phyloP scores from a whole-genome alignment of 306 rosid species.

The Mimosa bimucronata region DNA sequence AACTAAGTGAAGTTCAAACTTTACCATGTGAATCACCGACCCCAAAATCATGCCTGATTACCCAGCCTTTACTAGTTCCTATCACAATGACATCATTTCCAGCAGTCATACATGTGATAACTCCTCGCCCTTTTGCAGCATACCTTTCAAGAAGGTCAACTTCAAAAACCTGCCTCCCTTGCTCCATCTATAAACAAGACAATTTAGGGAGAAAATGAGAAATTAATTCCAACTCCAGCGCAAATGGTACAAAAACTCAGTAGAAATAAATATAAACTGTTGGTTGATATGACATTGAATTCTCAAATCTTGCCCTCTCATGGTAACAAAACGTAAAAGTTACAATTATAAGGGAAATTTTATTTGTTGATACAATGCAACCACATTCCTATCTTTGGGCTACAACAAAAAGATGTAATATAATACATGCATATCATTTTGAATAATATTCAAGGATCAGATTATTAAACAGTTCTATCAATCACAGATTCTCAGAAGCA shows the following conservation, averaged over 20 bases:
- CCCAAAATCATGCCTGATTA: conserved; percentile 93
- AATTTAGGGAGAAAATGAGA: background rate
- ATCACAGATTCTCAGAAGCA: conserved; percentile 87
- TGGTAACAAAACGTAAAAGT: background rate
- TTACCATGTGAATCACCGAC: conserved; percentile 81
- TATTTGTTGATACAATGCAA: too few relatives aligned
- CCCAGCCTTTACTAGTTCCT: conserved; percentile 98
- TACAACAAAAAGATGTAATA: background rate
- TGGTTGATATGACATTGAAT: conserved; percentile 21
- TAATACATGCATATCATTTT: background rate
- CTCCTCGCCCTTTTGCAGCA: conserved; percentile 92
- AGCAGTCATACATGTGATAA: conserved; percentile 87
- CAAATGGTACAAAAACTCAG: conserved; percentile 3
- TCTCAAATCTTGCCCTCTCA: background rate
- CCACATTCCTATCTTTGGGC: conserved; percentile 1
- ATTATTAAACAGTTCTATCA: conserved; percentile 66
- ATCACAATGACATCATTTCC: conserved; percentile 87
- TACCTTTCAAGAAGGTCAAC: conserved; percentile 93
- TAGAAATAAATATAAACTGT: background rate
- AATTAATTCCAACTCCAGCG: background rate
- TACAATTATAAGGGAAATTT: background rate
- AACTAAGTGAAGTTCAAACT: conserved; percentile 14
- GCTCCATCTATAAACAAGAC: conserved; percentile 60
- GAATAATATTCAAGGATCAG: conserved; percentile 57
- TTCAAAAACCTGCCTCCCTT: conserved; percentile 81